Evolutionary conservation across 1,284 basidiomycete species (phyloP).

Genomic region (Malassezia vespertilionis): DNA sequence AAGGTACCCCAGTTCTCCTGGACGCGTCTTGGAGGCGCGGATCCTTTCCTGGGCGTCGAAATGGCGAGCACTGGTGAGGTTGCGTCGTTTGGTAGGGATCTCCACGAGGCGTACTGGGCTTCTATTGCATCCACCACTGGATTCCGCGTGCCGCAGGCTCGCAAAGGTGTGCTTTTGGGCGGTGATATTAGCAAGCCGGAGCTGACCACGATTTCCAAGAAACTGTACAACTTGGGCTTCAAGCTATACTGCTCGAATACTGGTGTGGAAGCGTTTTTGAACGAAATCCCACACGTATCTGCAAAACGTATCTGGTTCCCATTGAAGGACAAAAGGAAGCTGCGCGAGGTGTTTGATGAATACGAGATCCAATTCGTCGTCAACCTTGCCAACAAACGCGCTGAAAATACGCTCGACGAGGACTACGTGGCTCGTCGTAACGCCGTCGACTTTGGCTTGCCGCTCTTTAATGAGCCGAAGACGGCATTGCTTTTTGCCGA

Average conservation of each 20-base stretch:
- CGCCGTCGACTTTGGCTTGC: constrained; percentile 50
- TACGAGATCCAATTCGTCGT: constrained; percentile 90
- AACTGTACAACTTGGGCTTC: constrained; percentile 59
- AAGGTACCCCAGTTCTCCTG: constrained; percentile 98
- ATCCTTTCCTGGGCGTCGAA: constrained; percentile 61
- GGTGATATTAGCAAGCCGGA: constrained; percentile 74
- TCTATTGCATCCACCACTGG: constrained; percentile 76
- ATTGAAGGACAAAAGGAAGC: constrained; percentile 86
- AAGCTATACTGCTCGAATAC: constrained; percentile 78
- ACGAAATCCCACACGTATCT: constrained; percentile 50
- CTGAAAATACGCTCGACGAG: constrained; percentile 69
- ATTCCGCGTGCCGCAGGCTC: constrained; percentile 72
- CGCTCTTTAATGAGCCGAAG: constrained; percentile 79
- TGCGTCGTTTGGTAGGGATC: constrained; percentile 86
- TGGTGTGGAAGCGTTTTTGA: constrained; percentile 71
- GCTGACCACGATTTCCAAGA: constrained; percentile 66
- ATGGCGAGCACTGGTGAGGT: constrained; percentile 99
- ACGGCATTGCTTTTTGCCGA: constrained; percentile 85
- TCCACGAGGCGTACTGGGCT: constrained; percentile 95
- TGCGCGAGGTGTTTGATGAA: constrained; percentile 72
- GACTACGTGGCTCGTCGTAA: constrained; percentile 75
- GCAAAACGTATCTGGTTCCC: constrained; percentile 92
- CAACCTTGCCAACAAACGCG: constrained; percentile 77
- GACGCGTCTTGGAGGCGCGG: constrained; percentile 83
- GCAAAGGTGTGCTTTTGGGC: constrained; percentile 71